These are phyloP conservation scores for Candida pseudoglaebosa DNA, from an alignment of 805 yeast genomes.

Conservation along the genomic window DNA sequence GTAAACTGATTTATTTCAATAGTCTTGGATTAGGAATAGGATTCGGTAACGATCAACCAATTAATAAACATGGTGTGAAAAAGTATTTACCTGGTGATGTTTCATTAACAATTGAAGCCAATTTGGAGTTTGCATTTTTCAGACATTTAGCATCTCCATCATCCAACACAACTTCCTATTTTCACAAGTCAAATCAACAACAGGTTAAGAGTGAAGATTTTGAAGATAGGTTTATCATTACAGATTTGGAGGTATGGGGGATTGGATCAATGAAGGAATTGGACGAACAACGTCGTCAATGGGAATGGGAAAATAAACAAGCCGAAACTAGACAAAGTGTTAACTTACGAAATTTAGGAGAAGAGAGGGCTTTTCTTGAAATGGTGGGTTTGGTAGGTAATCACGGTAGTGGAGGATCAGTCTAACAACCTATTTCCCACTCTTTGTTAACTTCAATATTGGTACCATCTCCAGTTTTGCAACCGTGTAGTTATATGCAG, in stretches of 20 bases:
- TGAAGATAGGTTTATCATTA: conserved; percentile 69
- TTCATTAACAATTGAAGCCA: conserved; percentile 72
- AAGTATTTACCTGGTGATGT: conserved; percentile 69
- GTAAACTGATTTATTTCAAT: conserved; percentile 57
- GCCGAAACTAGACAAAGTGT: conserved; percentile 74
- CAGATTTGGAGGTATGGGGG: conserved; percentile 89
- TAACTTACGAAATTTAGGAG: conserved; percentile 63
- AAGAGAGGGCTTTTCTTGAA: conserved; percentile 80
- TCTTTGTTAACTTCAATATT: not conserved
- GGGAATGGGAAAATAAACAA: conserved; percentile 92
- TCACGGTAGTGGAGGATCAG: conserved; percentile 46
- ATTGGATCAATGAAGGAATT: conserved; percentile 77
- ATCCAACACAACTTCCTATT: conserved; percentile 18
- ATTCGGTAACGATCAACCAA: conserved; percentile 69
- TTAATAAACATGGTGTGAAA: conserved; percentile 40
- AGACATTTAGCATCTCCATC: conserved; percentile 51
- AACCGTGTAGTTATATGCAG: not conserved
- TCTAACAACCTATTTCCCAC: conserved; percentile 16
- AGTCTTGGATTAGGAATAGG: conserved; percentile 80
- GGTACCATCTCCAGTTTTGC: not conserved
- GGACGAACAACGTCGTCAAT: conserved; percentile 66
- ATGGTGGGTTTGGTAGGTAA: conserved; percentile 67
- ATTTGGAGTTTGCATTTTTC: conserved; percentile 77
- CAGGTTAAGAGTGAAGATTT: conserved; percentile 26
- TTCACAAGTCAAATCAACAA: conserved; percentile 20